Percentiles rank a stretch among this genome's conserved stretches.
Conservation (phyloP, 495 filamentous ascomycete genomes). For the Podospora anserina region DNA sequence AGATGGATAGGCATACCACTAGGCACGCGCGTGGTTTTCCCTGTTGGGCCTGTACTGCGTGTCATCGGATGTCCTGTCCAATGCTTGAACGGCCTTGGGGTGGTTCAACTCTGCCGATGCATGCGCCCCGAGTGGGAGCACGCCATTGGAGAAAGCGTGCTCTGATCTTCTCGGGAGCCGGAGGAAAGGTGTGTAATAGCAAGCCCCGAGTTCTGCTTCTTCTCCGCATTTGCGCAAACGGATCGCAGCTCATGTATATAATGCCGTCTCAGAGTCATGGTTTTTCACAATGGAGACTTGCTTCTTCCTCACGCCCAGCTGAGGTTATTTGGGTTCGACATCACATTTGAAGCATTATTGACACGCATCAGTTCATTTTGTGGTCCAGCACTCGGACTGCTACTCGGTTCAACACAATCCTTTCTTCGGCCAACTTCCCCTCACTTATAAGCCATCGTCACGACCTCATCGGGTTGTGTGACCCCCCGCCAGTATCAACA, state of each 20-base stretch:
- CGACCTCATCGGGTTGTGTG: background rate
- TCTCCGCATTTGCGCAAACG: constrained; percentile 40
- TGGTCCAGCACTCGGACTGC: background rate
- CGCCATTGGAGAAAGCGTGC: constrained; percentile 31
- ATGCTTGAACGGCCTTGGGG: constrained; percentile 14
- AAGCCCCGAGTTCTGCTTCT: constrained; percentile 5
- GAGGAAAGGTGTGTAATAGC: constrained; percentile 18
- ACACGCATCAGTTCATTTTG: background rate
- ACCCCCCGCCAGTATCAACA: background rate
- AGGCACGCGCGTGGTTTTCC: constrained; percentile 16
- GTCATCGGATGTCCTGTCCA: constrained; percentile 25
- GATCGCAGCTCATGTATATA: constrained; percentile 21
- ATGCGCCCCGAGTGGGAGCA: constrained; percentile 14
- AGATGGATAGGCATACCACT: constrained; percentile 16
- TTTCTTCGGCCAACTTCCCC: background rate
- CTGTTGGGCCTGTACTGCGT: constrained; percentile 23
- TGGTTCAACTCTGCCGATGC: constrained; percentile 19
- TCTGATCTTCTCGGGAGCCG: constrained; percentile 13
- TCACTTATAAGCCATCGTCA: background rate
- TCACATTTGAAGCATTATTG: background rate
- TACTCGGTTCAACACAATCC: background rate
- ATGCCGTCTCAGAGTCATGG: background rate
- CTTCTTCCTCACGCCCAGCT: background rate
- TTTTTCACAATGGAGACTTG: background rate
- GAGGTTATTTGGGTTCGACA: background rate